Base-by-base conservation (phyloP, 495 filamentous ascomycete species). In the Xylaria venustula region DNA sequence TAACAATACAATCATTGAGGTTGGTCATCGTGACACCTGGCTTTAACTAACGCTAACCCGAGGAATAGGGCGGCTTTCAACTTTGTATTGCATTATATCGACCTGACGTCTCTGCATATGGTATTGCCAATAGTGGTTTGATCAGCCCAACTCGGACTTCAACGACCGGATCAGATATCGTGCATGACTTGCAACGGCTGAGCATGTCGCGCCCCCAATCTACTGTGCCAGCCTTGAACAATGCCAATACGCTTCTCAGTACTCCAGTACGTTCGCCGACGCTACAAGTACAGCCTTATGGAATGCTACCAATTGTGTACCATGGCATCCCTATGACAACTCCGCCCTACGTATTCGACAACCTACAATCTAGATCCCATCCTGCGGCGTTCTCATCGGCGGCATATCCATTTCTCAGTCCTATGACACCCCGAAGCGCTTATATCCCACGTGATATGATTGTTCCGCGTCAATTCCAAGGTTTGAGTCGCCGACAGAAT, bases 1-100 rank as follows among this genome's bases (percentile, higher is more conserved):
- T 48, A 82, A 83, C 64, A 77, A 78, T 20, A 64, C 71, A 22
- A 72, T 74, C 1, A 58, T 85, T 59, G 71, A 78, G 55, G 86
- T 61, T 41, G 19, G 50, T 61, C 9, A 32, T 6, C 20, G 9
- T 85, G 64, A 75, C 61, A 59, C 19, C n/a, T 41, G n/a, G 28
- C 8, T 41, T 5, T 17, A 51, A 46, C n/a, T 40, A 12, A n/a
- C 8, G 48, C 64, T 69, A 28, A 71, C 50, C 14, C 8, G 20
- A 8, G 23, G 9, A 23, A 53, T 22, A 71, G 68, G 68, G 66
- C 7, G 64, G 64, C 8, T 51, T 69, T 36, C 68, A 71, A 30
- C 64, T 71, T 22, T 71, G 68, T 49, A 56, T 63, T 12, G 48
- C 45, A 17, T 40, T 65, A 22, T 66, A 71, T 47, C 66, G 66